These are phyloP conservation scores for Lophiostoma macrostomum DNA, from an alignment of 495 filamentous ascomycete species.

Conservation along the genomic window DNA sequence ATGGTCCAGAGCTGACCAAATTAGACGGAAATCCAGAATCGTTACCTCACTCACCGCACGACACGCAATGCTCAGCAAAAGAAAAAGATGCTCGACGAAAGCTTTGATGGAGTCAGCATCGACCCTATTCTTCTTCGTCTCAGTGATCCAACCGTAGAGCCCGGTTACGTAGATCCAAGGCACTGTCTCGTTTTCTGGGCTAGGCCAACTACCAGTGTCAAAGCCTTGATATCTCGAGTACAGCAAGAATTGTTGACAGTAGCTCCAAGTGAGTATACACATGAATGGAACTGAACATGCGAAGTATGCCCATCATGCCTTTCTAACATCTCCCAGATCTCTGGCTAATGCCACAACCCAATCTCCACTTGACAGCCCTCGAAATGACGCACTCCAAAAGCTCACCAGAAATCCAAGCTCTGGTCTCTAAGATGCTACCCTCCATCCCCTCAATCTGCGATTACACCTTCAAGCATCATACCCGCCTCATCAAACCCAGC, in stretches of 20 bases:
- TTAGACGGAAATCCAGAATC: conserved; percentile 58
- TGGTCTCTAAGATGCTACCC: conserved; percentile 54
- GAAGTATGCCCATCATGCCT: no score
- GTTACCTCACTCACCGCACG: conserved; percentile 69
- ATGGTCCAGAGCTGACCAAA: not conserved
- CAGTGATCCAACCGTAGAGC: conserved; percentile 55
- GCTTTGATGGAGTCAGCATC: conserved; percentile 68
- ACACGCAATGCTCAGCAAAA: conserved; percentile 70
- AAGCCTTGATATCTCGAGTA: conserved; percentile 61
- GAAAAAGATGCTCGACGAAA: conserved; percentile 60
- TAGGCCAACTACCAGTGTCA: conserved; percentile 68
- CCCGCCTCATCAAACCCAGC: conserved; percentile 75
- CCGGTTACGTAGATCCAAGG: conserved; percentile 66
- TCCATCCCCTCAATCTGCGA: conserved; percentile 55
- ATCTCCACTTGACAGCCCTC: conserved; percentile 81
- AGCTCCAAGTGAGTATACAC: conserved; percentile 68
- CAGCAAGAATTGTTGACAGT: conserved; percentile 61
- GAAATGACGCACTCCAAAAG: conserved; percentile 75
- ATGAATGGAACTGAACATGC: no score
- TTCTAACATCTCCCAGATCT: conserved; percentile 53
- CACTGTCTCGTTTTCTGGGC: conserved; percentile 87
- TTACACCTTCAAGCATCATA: conserved; percentile 59
- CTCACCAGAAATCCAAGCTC: conserved; percentile 54
- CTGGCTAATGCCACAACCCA: conserved; percentile 76
- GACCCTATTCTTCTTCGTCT: conserved; percentile 74